Base-by-base conservation (phyloP, 805 yeast species). In the Candida yuanshanica region DNA sequence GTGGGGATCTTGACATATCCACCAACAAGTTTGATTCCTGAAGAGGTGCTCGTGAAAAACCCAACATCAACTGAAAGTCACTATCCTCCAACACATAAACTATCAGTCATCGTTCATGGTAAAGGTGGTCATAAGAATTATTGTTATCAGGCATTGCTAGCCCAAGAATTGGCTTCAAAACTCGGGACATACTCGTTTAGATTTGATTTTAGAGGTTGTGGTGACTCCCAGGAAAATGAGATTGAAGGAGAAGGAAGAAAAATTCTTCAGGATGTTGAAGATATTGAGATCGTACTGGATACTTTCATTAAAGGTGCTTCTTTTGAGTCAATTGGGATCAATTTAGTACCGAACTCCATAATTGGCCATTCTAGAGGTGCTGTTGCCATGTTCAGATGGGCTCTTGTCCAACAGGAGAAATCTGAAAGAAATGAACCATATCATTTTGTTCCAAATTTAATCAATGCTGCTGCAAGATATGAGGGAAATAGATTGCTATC, bases 151-250 rank as follows among this genome's bases (percentile, higher is more conserved):
- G 73, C 75, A 20, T 51, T 63, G 13, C 60, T 87, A 34, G 90
- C 95, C 0, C 72, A 74, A 21, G 63, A 61, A 20, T 58, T 90
- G 41, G 79, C 89, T 0, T 56, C 64, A 2, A 71, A 72, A 13
- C 58, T 73, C 44, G 95, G 95, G 0, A 65, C 77, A 42, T 77
- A 70, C 55, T 74, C 83, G 4, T 69, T 87, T 37, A 66, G 97
- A 48, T 79, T 89, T 50, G 97, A 90, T 60, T 89, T 90, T 53
- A 70, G 96, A 41, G 84, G 83, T 7, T 82, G 93, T 59, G 98
- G 97, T 1, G 77, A 74, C 43, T 85, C 95, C 4, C 81, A 75
- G 20, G 79, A 47, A 4, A 56, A 56, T 43, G 43, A 40, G 11
- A 58, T 55, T 27, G 44, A 44, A 0, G 38, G 27, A 1, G 36